phyloP scores from a whole-genome alignment of 768 basidiomycete genomes.

The Suillus variegatus region DNA sequence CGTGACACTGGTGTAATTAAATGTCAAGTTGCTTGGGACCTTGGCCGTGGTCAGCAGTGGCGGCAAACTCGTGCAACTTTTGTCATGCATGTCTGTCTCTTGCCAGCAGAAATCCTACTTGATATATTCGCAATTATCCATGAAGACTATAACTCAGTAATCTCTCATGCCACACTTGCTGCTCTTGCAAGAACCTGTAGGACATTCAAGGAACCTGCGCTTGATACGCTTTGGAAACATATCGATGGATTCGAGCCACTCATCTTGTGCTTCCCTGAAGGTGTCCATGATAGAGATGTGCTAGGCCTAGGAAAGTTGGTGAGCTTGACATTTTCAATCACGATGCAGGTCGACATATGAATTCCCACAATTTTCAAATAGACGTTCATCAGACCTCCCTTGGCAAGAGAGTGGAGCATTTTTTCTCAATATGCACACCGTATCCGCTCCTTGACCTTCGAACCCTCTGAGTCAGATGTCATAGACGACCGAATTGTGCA shows the following conservation, averaged over 20 bases:
- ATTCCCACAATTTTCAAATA: neutral
- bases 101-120: neutral
- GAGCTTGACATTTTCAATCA: neutral
- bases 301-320: neutral
- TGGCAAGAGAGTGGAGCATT: neutral
- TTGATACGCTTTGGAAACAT: neutral
- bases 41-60: neutral
- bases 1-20: neutral
- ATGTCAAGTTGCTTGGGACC: no score
- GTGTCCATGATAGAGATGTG: neutral
- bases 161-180: neutral
- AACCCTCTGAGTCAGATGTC: no score
- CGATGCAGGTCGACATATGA: neutral
- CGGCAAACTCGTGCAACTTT: neutral
- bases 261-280: neutral
- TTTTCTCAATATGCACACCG: neutral
- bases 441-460: neutral
- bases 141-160: neutral
- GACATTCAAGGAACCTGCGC: neutral
- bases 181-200: neutral
- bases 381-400: neutral
- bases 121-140: neutral
- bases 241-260: neutral
- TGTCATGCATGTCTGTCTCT: neutral
- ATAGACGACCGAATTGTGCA: neutral